Percentiles rank a stretch among this genome's conserved stretches.
Evolutionary conservation across 805 yeast genomes (phyloP).

Genomic region (Starmera caribaea): DNA sequence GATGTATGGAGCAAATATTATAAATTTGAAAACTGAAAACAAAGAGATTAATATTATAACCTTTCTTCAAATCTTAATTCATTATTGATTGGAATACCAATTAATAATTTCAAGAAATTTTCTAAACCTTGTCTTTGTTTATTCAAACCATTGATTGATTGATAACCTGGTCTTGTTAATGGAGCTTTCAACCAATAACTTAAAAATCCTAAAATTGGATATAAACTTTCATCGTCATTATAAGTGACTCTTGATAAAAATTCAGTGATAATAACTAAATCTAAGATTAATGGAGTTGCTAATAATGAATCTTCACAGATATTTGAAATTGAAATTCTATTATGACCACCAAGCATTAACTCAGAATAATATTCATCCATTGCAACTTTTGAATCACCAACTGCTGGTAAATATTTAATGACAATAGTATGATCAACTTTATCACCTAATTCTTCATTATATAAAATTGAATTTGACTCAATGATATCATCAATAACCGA

Average conservation of each 20-base stretch:
- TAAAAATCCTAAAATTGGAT: slow-evolving; percentile 78
- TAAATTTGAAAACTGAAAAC: neutral
- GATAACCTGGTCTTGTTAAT: slow-evolving; percentile 80
- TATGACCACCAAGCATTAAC: slow-evolving; percentile 96
- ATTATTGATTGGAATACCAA: slow-evolving; percentile 83
- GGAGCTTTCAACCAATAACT: slow-evolving; percentile 98
- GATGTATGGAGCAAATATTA: neutral
- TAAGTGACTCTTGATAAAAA: slow-evolving; percentile 81
- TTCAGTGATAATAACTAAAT: slow-evolving; percentile 82
- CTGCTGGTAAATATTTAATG: slow-evolving; percentile 88
- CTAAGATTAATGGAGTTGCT: slow-evolving; percentile 92
- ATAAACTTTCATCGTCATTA: slow-evolving; percentile 48
- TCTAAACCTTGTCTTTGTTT: slow-evolving; percentile 91
- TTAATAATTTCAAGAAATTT: slow-evolving; percentile 79
- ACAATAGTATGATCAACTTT: slow-evolving; percentile 91
- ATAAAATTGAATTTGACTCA: slow-evolving; percentile 75
- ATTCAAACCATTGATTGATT: slow-evolving; percentile 87
- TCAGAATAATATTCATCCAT: slow-evolving; percentile 98
- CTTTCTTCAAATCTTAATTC: slow-evolving; percentile 95
- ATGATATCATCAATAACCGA: slow-evolving; percentile 93
- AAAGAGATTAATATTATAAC: slow-evolving; percentile 23
- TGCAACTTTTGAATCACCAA: slow-evolving; percentile 94
- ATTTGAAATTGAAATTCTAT: slow-evolving; percentile 86
- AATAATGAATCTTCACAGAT: slow-evolving; percentile 93
- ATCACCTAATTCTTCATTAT: slow-evolving; percentile 70